phyloP scores from a whole-genome alignment of 257 asterid species.

The Paulownia fortunei region DNA sequence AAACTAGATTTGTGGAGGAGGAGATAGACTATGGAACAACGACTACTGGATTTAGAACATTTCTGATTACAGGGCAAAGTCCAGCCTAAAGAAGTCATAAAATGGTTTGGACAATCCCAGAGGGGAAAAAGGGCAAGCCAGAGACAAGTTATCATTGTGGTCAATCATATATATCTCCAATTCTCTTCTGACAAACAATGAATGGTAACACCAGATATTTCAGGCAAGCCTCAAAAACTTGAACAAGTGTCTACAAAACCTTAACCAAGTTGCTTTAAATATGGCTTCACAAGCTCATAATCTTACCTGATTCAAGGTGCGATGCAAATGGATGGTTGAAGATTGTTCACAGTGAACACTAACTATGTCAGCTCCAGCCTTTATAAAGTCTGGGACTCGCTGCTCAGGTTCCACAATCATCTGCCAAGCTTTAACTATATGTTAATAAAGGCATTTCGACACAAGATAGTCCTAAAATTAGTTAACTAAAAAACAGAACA shows the following conservation, averaged over 20 bases:
- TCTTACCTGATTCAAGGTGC: conserved; percentile 87
- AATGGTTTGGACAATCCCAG: too few relatives aligned
- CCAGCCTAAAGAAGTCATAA: too few relatives aligned
- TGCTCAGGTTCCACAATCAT: conserved; percentile 99
- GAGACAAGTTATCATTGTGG: too few relatives aligned
- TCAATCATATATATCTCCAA: too few relatives aligned
- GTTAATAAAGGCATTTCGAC: conserved; percentile 30
- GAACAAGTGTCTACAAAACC: conserved; percentile 6
- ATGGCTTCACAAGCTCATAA: conserved; percentile 18
- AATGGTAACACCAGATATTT: background rate
- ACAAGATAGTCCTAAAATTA: too few relatives aligned
- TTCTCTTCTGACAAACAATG: too few relatives aligned
- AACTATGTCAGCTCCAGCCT: conserved; percentile 98
- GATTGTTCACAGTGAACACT: conserved; percentile 98
- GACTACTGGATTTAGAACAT: too few relatives aligned
- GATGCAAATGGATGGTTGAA: conserved; percentile 97
- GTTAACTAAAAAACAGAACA: conserved; percentile 21
- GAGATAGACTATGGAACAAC: too few relatives aligned
- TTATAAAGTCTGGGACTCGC: conserved; percentile 93
- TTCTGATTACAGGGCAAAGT: too few relatives aligned
- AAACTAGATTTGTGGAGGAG: too few relatives aligned
- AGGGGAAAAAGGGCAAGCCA: too few relatives aligned
- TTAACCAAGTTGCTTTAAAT: conserved; percentile 13
- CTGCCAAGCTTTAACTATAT: conserved; percentile 58
- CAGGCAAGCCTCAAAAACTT: background rate